Base-by-base conservation (phyloP, 108 stramenopile species). In the Cyclotella distinguenda region DNA sequence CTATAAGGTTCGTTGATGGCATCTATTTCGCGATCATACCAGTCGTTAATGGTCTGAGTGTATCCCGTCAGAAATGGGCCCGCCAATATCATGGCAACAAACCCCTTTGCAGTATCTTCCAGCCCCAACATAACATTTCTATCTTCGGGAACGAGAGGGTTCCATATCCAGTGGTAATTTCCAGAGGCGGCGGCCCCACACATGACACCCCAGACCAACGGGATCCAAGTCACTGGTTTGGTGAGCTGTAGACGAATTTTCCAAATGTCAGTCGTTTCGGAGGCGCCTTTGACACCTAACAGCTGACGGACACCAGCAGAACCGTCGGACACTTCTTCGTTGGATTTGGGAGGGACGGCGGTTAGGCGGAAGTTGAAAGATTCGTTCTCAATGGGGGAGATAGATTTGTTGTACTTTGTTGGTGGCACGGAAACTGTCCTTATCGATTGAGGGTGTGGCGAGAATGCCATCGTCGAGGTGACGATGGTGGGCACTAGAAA, bases 91-190 rank as follows among this genome's bases (percentile, higher is more conserved):
- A 95, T 93, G 46, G 88, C 87, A 25, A 82, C 84, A 50, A 91
- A 83, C 45, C 89, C 95, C 77, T 96, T 96, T 50, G 80, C 75
- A 5, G 92, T 70, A 81, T 95, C 95, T 68, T 84, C 83, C 64
- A 84, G 66, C 34, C 92, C 95, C 13, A 93, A 60, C 58, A 83
- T 28, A 18, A 95, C 83, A 47, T 90, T 65, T 42, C 91, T 77
- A 70, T 91, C 90, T 34, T 86, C 85, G 42, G 87, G 82, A 71
- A 91, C 93, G 51, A 96, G 90, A 0, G 97, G 95, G 64, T 97
- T 96, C 93, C 93, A 96, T n/a, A 94, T 94, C 94, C 95, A 95
- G 61, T 96, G 95, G 74, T 97, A 97, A 66, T 97, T 97, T 26
- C 97, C 97, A 46, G 87, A 86, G 15, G 89, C 88, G 12, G 93